phyloP scores from a whole-genome alignment of 169 alveolate species.

The Eimeria brunetti region DNA sequence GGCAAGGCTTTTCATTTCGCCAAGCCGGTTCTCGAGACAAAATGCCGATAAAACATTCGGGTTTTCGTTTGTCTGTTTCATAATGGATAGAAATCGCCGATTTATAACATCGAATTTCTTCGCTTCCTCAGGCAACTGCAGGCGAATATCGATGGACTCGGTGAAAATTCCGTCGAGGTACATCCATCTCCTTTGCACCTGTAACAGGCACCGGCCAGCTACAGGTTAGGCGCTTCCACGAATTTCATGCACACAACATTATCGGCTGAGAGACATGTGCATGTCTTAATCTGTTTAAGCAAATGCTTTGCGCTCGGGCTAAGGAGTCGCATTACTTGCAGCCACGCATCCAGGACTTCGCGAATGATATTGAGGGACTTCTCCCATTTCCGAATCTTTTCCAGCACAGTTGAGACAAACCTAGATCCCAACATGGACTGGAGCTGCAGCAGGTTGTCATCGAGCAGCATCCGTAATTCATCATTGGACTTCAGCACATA shows the following conservation, averaged over 20 bases:
- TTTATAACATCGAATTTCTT: conserved; percentile 94
- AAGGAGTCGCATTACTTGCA: conserved; percentile 81
- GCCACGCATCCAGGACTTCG: conserved; percentile 96
- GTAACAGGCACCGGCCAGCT: neutral
- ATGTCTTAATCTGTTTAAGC: neutral
- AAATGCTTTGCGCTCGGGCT: neutral
- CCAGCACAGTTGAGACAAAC: conserved; percentile 91
- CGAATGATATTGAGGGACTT: conserved; percentile 92
- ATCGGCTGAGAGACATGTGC: neutral
- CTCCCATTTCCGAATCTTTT: conserved; percentile 93
- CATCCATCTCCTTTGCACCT: conserved; percentile 93
- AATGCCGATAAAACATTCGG: conserved; percentile 90
- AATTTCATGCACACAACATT: neutral
- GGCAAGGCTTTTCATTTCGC: conserved; percentile 90
- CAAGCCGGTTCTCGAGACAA: conserved; percentile 90
- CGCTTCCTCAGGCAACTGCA: conserved; percentile 96
- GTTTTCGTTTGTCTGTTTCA: conserved; percentile 91
- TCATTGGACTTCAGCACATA: conserved; percentile 93
- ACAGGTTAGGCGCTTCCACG: too few relatives aligned
- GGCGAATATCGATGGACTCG: conserved; percentile 95
- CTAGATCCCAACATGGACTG: conserved; percentile 92
- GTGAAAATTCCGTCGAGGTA: conserved; percentile 95
- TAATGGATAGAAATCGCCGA: conserved; percentile 90
- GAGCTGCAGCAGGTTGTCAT: conserved; percentile 94
- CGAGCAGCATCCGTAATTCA: conserved; percentile 91